Evolutionary conservation across 495 filamentous ascomycete species (phyloP).

Genomic region (Aspergillus hancockii): DNA sequence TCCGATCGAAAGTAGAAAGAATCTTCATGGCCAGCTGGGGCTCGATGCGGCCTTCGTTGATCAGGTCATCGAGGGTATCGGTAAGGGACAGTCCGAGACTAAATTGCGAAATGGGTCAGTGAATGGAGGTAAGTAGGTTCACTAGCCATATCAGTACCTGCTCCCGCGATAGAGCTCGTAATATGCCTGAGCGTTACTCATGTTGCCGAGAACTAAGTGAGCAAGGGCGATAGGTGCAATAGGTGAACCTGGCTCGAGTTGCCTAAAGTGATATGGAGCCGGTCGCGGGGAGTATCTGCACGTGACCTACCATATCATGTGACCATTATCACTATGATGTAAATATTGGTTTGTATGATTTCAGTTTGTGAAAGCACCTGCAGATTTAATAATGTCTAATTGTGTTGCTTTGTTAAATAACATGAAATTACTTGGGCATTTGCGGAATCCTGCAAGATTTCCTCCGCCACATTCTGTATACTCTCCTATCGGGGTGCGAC

Average conservation of each 20-base stretch:
- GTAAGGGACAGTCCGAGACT: conserved; percentile 91
- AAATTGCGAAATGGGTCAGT: conserved; percentile 15
- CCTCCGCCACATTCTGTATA: not conserved
- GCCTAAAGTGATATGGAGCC: conserved; percentile 16
- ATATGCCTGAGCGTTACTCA: conserved; percentile 52
- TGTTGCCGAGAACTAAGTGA: conserved; percentile 20
- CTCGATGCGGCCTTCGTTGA: conserved; percentile 89
- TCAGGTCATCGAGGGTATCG: conserved; percentile 94
- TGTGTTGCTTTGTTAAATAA: not conserved
- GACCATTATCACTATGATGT: conserved; percentile 2
- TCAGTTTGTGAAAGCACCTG: not conserved
- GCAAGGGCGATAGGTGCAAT: conserved; percentile 11
- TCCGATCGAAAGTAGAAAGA: conserved; percentile 85
- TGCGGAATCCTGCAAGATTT: not conserved
- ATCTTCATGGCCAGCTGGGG: conserved; percentile 99
- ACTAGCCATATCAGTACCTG: conserved; percentile 62
- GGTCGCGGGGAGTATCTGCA: conserved; percentile 17
- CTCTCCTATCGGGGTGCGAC: not conserved
- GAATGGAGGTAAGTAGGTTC: not conserved
- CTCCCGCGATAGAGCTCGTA: conserved; percentile 98
- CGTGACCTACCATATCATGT: conserved; percentile 18
- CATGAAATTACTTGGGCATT: not conserved
- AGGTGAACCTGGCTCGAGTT: conserved; percentile 20
- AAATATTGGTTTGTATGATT: not conserved
- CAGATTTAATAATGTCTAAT: not conserved